Evolutionary conservation across 2,329 filamentous ascomycete species (phyloP).

Genomic region (Trichoderma harzianum): DNA sequence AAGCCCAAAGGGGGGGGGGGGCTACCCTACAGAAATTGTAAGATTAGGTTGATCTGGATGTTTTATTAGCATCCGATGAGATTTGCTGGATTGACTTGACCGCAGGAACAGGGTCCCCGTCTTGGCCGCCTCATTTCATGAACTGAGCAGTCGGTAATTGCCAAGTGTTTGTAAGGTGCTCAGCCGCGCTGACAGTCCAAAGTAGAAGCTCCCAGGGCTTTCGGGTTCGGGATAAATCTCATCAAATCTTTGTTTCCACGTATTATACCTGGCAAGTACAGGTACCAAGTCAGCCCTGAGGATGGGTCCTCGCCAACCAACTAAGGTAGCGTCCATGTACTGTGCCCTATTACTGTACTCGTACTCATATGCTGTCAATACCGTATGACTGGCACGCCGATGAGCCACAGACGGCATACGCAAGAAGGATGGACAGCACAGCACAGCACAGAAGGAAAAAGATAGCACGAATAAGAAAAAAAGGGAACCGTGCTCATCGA

Average conservation of each 20-base stretch:
- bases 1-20: neutral
- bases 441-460: neutral
- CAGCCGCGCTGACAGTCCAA: neutral
- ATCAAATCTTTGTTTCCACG: neutral
- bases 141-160: neutral
- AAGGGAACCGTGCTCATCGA: neutral
- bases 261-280: neutral
- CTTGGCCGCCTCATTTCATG: neutral
- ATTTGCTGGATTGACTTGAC: neutral
- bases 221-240: neutral
- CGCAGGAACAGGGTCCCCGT: neutral
- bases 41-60: conserved; percentile 1
- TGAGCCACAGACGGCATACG: neutral
- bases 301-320: neutral
- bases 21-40: conserved; percentile 4
- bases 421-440: neutral
- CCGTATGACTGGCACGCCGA: neutral
- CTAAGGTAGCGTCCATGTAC: neutral
- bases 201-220: neutral
- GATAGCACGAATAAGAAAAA: neutral
- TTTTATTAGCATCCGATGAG: neutral
- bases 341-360: neutral
- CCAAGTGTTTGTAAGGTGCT: neutral
- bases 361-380: neutral
- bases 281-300: conserved; percentile 14